Evolutionary conservation across 2,329 filamentous ascomycete species (phyloP).

Genomic region (Hypoxylon sp.): DNA sequence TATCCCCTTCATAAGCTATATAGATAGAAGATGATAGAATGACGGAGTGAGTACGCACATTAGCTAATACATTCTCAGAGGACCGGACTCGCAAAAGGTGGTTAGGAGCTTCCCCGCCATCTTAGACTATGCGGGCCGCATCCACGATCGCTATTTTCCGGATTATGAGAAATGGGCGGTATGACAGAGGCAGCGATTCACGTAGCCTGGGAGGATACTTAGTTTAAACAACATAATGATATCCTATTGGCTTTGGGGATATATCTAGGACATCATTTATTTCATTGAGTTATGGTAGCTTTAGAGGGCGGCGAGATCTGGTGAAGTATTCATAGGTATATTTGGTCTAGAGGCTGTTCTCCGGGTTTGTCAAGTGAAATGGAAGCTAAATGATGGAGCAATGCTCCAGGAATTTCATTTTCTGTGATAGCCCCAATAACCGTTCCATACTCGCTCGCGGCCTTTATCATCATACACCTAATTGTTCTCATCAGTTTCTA

Average conservation of each 20-base stretch:
- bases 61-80: slow-evolving; percentile 54
- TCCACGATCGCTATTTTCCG: slow-evolving; percentile 70
- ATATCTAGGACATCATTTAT: not conserved
- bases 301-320: not conserved
- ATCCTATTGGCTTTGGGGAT: no score
- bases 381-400: no score
- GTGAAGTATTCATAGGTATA: not conserved
- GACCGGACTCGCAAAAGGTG: slow-evolving; percentile 62
- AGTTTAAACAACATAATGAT: no score
- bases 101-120: slow-evolving; percentile 64
- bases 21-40: not conserved
- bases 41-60: slow-evolving; percentile 27
- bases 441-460: slow-evolving; percentile 9
- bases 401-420: not conserved
- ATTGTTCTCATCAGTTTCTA: not conserved
- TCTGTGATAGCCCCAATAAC: slow-evolving; percentile 20
- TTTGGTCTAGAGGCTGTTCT: not conserved
- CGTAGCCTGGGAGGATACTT: not conserved
- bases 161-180: slow-evolving; percentile 65
- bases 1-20: not conserved
- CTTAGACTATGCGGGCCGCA: slow-evolving; percentile 69
- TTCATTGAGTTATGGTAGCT: not conserved
- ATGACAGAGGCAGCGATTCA: slow-evolving; percentile 5
- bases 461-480: slow-evolving; percentile 24
- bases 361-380: no score